Evolutionary conservation across 208 protist genomes (phyloP).

Genomic region (Trichomonas tenax): DNA sequence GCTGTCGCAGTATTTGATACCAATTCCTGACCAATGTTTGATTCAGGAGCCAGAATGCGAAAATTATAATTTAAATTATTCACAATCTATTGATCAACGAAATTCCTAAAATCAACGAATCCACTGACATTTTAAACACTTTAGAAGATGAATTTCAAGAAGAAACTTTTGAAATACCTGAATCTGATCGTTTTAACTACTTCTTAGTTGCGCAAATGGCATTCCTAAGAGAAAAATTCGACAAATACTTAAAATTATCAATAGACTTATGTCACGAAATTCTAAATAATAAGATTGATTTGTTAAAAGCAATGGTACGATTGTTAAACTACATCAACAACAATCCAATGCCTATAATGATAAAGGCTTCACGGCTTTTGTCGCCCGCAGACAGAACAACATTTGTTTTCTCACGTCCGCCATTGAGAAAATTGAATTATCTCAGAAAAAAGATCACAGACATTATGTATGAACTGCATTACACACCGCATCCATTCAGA

Average conservation of each 20-base stretch:
- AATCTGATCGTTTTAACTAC: background rate
- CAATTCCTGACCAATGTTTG: background rate
- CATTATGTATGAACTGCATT: background rate
- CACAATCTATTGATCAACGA: background rate
- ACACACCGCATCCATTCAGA: background rate
- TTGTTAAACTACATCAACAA: background rate
- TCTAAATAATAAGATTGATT: background rate
- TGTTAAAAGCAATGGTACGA: background rate
- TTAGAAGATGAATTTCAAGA: background rate
- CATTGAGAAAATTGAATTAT: background rate
- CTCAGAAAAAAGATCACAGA: background rate
- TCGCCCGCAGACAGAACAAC: background rate
- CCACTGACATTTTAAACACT: background rate
- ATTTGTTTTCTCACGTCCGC: background rate
- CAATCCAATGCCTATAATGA: background rate
- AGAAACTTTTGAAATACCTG: background rate
- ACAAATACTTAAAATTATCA: background rate
- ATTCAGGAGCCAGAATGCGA: background rate
- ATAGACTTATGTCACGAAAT: background rate
- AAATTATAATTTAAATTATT: no score
- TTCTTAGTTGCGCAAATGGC: background rate
- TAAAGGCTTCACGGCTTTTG: background rate
- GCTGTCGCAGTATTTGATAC: background rate
- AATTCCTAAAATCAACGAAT: background rate
- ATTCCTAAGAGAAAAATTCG: background rate